Evolutionary conservation across 2,329 filamentous ascomycete species (phyloP).

Genomic region (Talaromyces pinophilus): DNA sequence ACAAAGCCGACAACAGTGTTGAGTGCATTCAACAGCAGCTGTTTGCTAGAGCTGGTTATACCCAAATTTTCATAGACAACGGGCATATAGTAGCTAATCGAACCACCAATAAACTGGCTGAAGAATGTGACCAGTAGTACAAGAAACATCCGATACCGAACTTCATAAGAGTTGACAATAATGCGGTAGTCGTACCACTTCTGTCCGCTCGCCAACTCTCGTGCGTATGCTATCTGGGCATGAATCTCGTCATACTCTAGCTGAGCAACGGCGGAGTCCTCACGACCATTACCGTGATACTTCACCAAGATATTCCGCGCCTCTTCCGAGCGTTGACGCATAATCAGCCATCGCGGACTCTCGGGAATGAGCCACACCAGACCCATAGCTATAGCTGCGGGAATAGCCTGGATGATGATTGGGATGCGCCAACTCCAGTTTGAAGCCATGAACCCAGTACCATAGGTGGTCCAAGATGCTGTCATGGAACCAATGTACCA

Average conservation of each 20-base stretch:
- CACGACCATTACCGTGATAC: slow-evolving; percentile 58
- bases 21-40: slow-evolving; percentile 1
- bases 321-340: slow-evolving; percentile 54
- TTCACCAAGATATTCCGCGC: slow-evolving; percentile 59
- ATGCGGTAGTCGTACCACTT: slow-evolving; percentile 50
- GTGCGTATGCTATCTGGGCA: not conserved
- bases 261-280: slow-evolving; percentile 25
- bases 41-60: slow-evolving; percentile 12
- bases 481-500: slow-evolving; percentile 25
- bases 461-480: slow-evolving; percentile 28
- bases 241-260: slow-evolving; percentile 28
- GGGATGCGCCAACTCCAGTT: slow-evolving; percentile 59
- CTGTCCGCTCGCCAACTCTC: slow-evolving; percentile 32
- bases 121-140: not conserved
- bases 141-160: slow-evolving; percentile 15
- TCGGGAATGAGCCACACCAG: slow-evolving; percentile 12
- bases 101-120: slow-evolving; percentile 12
- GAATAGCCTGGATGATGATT: slow-evolving; percentile 9
- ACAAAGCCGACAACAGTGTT: not conserved
- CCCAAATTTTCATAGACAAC: slow-evolving; percentile 14
- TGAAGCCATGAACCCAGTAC: slow-evolving; percentile 29
- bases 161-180: not conserved
- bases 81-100: slow-evolving; percentile 16
- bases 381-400: slow-evolving; percentile 2
- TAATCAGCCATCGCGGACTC: slow-evolving; percentile 27